Conservation (phyloP, 164 flowering plant species). For the Aristolochia contorta region DNA sequence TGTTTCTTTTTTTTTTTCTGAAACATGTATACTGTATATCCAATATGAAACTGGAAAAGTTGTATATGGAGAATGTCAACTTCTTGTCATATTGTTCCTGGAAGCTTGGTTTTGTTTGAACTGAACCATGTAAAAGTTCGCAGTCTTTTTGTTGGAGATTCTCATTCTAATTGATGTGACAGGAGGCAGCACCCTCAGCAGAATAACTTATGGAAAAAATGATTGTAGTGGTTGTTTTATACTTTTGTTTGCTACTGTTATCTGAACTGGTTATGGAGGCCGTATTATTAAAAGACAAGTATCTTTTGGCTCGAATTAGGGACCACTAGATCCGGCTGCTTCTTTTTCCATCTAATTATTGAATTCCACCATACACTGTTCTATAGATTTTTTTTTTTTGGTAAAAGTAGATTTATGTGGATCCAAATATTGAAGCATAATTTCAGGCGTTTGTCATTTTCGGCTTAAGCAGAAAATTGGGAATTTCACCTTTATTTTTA, state of each 20-base stretch:
- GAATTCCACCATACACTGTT: no score
- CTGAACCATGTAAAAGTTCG: constrained; percentile 6
- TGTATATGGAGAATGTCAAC: constrained; percentile 27
- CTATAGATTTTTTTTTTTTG: no score
- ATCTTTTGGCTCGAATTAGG: constrained; percentile 19
- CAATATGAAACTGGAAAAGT: constrained; percentile 7
- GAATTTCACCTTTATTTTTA: no score
- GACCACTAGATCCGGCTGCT: constrained; percentile 22
- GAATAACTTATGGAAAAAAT: constrained; percentile 6
- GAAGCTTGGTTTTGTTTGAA: constrained; percentile 8
- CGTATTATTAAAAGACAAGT: constrained; percentile 12
- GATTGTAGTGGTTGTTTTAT: constrained; percentile 8
- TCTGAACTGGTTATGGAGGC: constrained; percentile 7
- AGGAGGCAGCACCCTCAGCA: constrained; percentile 11
- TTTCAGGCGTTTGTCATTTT: no score
- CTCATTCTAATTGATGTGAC: constrained; percentile 22
- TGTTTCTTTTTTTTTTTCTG: constrained; percentile 4
- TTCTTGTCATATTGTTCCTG: constrained; percentile 13
- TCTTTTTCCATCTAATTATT: not conserved
- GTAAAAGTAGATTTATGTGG: no score
- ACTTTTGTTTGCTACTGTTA: constrained; percentile 7
- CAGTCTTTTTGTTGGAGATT: constrained; percentile 23
- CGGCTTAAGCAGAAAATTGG: no score
- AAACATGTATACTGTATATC: constrained; percentile 13
- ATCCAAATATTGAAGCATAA: no score